Percentiles rank a stretch among this genome's conserved stretches.
Evolutionary conservation across 495 filamentous ascomycete species (phyloP).

Genomic region (Xylaria venustula): DNA sequence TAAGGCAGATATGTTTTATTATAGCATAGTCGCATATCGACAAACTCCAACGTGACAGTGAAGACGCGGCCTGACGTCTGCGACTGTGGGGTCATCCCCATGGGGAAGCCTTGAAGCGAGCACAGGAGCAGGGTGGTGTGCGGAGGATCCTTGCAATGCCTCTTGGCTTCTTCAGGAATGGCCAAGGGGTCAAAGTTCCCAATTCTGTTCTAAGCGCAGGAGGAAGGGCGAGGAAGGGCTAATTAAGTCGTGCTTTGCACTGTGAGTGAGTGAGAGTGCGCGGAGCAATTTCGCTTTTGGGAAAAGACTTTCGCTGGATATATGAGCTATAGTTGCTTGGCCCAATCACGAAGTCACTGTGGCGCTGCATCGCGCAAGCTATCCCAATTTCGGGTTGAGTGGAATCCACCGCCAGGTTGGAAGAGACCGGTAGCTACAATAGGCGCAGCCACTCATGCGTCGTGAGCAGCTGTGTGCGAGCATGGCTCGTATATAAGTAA

Average conservation of each 20-base stretch:
- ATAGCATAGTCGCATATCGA: not conserved
- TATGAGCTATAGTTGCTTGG: not conserved
- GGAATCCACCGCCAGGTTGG: not conserved
- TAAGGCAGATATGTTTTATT: not conserved
- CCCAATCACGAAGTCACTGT: not conserved
- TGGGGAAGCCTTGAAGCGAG: not conserved
- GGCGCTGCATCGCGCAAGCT: not conserved
- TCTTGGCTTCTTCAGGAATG: not conserved
- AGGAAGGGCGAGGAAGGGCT: no score
- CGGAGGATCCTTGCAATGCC: not conserved
- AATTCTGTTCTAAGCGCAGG: not conserved
- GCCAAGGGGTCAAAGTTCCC: no score
- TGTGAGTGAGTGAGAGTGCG: no score
- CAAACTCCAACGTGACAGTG: not conserved
- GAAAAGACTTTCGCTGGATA: not conserved
- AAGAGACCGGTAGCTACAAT: not conserved
- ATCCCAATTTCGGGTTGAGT: not conserved
- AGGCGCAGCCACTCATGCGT: not conserved
- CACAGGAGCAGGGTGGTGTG: not conserved
- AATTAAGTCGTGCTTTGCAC: no score
- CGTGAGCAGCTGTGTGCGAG: not conserved
- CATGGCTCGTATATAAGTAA: slow-evolving; percentile 3
- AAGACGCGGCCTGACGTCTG: not conserved
- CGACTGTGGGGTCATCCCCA: not conserved
- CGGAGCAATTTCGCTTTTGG: slow-evolving; percentile 8